phyloP scores from a whole-genome alignment of 192 early-diverging fungal genomes.

The Powellomyces hirtus region DNA sequence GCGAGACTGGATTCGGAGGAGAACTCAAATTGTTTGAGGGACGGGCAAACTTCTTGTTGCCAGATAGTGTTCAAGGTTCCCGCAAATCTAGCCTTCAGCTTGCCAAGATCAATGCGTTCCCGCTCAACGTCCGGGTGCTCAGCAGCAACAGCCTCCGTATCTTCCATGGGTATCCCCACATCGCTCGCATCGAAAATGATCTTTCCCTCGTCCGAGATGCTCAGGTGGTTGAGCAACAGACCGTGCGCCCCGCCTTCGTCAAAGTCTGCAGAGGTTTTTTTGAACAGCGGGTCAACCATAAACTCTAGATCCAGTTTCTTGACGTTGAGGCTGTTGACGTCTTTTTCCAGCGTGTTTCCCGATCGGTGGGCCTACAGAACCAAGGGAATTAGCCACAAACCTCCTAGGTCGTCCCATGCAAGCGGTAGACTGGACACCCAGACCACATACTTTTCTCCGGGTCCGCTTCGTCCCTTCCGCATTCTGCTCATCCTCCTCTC shows the following conservation, averaged over 20 bases:
- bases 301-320: constrained; percentile 93
- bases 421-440: too few species aligned
- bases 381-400: too few species aligned
- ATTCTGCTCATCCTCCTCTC: constrained; percentile 6
- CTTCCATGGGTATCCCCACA: constrained; percentile 53
- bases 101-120: constrained; percentile 40
- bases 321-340: constrained; percentile 71
- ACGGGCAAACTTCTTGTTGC: constrained; percentile 63
- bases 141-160: constrained; percentile 20
- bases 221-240: constrained; percentile 83
- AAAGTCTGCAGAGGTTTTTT: constrained; percentile 97
- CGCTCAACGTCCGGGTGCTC: constrained; percentile 29
- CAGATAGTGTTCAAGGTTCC: constrained; percentile 40
- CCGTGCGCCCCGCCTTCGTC: constrained; percentile 96
- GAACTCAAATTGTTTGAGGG: constrained; percentile 70
- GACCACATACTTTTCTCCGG: constrained; percentile 3
- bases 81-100: constrained; percentile 49
- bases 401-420: too few species aligned
- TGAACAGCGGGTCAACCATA: constrained; percentile 90
- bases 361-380: constrained; percentile 7
- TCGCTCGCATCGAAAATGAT: constrained; percentile 95
- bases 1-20: constrained; percentile 24
- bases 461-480: constrained; percentile 2
- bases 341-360: constrained; percentile 74
- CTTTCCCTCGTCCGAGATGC: constrained; percentile 74